A percentile compares a stretch with the other conserved stretches of the same genome.
Evolutionary conservation across 2,329 filamentous ascomycete species (phyloP).

Genomic region (Trichoderma afroharzianum): DNA sequence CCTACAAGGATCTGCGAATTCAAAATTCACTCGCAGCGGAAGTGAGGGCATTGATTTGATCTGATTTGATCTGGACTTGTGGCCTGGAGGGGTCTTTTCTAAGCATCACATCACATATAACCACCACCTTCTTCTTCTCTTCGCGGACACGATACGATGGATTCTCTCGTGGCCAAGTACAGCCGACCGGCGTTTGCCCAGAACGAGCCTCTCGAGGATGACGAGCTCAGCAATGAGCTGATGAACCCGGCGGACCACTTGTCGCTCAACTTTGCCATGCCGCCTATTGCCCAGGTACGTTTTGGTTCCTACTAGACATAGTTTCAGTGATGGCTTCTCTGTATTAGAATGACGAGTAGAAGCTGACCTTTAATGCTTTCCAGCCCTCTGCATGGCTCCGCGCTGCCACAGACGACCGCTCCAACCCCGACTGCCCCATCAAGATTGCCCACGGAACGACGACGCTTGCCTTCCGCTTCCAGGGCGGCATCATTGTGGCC

Average conservation of each 20-base stretch:
- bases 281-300: slow-evolving; percentile 83
- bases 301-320: neutral
- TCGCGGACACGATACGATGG: slow-evolving; percentile 55
- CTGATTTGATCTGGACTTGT: neutral
- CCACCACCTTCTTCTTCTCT: neutral
- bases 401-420: slow-evolving; percentile 93
- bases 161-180: slow-evolving; percentile 90
- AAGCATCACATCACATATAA: neutral
- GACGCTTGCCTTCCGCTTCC: slow-evolving; percentile 95
- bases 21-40: neutral
- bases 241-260: slow-evolving; percentile 70
- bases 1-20: neutral
- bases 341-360: neutral
- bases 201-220: slow-evolving; percentile 66
- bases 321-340: neutral
- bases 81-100: neutral
- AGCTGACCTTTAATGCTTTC: neutral
- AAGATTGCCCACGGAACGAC: slow-evolving; percentile 99
- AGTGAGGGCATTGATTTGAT: neutral
- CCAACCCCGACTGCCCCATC: slow-evolving; percentile 96
- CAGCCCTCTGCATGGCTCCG: slow-evolving; percentile 93
- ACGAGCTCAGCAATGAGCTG: slow-evolving; percentile 67
- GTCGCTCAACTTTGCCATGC: slow-evolving; percentile 91
- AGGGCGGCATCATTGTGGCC: slow-evolving; percentile 96
- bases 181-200: slow-evolving; percentile 70